Base-by-base conservation (phyloP, 306 rosid genomes). In the Begonia masoniana region DNA sequence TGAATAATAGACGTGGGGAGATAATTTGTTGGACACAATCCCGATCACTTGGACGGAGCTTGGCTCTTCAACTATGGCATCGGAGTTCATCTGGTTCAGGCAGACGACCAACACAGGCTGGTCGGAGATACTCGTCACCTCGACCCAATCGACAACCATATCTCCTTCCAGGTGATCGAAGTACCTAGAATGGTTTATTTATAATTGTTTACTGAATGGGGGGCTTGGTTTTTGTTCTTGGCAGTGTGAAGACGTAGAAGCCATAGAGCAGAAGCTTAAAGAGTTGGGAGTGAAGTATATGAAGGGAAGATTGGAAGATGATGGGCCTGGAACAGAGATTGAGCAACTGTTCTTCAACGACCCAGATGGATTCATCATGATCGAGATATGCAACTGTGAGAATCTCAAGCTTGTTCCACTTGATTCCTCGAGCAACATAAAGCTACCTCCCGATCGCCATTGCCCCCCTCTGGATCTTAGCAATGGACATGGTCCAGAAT, bases 351-450 rank as follows among this genome's bases (percentile, higher is more conserved):
- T 88, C 65, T 84, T 84, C 65, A 76, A 79, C 4, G 87, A 84
- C 43, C 87, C 81, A 0, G 77, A 88, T 62, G 84, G 93, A 1
- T 84, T 79, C 76, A n/a, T n/a, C n/a, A 84, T 84, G 97, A 68
- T 82, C 1, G 88, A 88, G 72, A 63, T 84, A 16, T 76, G 95
- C 47, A 82, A 82, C 42, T 88, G 79, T 43, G 93, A 88, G 79
- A 80, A 79, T 79, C 68, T 75, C 2, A 81, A 76, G 59, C 69
- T 81, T 10, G 75, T 75, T 63, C 85, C 72, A 3, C 54, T 62
- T 3, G 65, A 51, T 63, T 75, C 85, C 5, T 47, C 54, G 7
- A 74, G 61, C 41, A 68, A 59, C 42, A 66, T 83, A 2, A 74
- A 59, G 67, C 78, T 79, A 3, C 85, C 85, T 1, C 1, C 35